Percentiles rank a stretch among this genome's conserved stretches.
Conservation (phyloP, 768 basidiomycete species). For the Lactarius hengduanensis region DNA sequence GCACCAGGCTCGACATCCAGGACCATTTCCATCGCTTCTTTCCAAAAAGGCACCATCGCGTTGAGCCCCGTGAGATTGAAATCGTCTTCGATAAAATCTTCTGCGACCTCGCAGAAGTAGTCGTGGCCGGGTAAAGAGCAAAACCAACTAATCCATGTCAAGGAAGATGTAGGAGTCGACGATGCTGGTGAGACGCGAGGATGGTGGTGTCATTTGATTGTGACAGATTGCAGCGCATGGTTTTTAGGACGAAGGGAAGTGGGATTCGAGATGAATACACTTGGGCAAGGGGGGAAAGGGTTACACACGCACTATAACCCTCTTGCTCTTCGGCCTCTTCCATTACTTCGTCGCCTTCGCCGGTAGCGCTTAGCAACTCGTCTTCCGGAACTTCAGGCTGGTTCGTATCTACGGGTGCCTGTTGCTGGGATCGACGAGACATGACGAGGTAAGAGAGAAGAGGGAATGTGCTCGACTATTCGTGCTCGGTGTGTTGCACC, state of each 20-base stretch:
- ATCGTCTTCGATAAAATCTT: constrained; percentile 99
- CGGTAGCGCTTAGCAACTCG: constrained; percentile 56
- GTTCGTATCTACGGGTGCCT: constrained; percentile 42
- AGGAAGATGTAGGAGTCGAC: constrained; percentile 84
- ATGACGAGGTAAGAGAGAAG: constrained; percentile 29
- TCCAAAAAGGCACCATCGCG: constrained; percentile 98
- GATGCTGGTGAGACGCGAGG: constrained; percentile 52
- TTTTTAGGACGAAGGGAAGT: constrained; percentile 7
- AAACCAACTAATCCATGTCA: constrained; percentile 97
- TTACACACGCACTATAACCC: constrained; percentile 69
- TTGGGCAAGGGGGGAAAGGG: constrained; percentile 18
- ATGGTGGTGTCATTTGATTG: constrained; percentile 5
- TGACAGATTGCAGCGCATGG: not conserved
- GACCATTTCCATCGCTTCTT: constrained; percentile 99
- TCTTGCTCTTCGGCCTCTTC: constrained; percentile 63
- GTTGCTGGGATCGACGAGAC: constrained; percentile 38
- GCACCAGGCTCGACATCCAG: constrained; percentile 97
- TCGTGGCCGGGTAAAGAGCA: constrained; percentile 94
- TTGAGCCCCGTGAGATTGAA: constrained; percentile 98
- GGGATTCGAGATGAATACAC: constrained; percentile 16
- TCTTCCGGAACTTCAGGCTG: constrained; percentile 61
- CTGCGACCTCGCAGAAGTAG: constrained; percentile 97
- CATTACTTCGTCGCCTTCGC: constrained; percentile 76
- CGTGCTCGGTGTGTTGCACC: constrained; percentile 4
- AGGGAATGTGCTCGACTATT: not conserved